Evolutionary conservation across 345 rosid species (phyloP).

Genomic region (Diplotaxis tenuifolia): DNA sequence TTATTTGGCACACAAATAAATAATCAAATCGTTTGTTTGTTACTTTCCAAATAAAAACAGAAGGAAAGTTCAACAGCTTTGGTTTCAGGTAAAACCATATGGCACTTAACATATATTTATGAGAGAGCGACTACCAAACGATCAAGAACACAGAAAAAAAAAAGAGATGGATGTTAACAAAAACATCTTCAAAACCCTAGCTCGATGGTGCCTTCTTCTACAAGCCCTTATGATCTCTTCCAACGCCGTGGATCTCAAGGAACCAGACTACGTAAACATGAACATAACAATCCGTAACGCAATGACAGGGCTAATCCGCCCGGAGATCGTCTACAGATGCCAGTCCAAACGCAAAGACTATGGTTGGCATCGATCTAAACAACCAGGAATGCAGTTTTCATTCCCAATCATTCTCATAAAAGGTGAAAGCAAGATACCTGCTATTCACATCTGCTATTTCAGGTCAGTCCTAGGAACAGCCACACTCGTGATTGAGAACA

Average conservation of each 20-base stretch:
- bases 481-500: slow-evolving; percentile 35
- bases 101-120: not conserved
- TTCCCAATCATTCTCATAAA: slow-evolving; percentile 28
- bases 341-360: slow-evolving; percentile 36
- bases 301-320: slow-evolving; percentile 27
- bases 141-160: not conserved
- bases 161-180: slow-evolving; percentile 11
- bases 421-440: slow-evolving; percentile 31
- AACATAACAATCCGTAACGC: slow-evolving; percentile 36
- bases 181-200: slow-evolving; percentile 13
- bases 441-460: slow-evolving; percentile 33
- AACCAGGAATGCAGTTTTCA: slow-evolving; percentile 25
- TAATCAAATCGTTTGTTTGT: not conserved
- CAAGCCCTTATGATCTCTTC: not conserved
- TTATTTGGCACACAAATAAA: not conserved
- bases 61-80: slow-evolving; percentile 10
- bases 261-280: slow-evolving; percentile 33
- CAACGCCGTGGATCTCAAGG: not conserved
- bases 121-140: not conserved
- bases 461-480: slow-evolving; percentile 30
- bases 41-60: not conserved
- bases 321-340: slow-evolving; percentile 31
- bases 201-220: not conserved
- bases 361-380: slow-evolving; percentile 33
- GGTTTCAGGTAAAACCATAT: slow-evolving; percentile 14